A percentile compares a stretch with the other conserved stretches of the same genome.
Evolutionary conservation across 208 protist genomes (phyloP).

Genomic region (Crithidia mellificae): DNA sequence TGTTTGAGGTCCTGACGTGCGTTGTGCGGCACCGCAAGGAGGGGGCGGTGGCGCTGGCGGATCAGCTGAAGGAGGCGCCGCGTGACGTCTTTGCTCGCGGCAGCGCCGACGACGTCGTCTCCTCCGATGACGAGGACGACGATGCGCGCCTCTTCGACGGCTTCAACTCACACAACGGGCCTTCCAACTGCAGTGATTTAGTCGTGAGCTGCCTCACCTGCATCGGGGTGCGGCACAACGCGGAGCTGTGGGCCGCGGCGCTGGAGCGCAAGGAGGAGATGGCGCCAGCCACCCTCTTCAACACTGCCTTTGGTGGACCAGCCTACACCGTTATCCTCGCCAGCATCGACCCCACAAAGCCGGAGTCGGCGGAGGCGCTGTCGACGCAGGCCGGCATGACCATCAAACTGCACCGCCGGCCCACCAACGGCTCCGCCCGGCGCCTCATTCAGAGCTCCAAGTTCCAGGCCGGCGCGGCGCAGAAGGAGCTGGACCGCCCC

Average conservation of each 20-base stretch:
- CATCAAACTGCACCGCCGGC: conserved; percentile 20
- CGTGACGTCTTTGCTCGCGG: conserved; percentile 8
- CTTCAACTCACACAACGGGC: conserved; percentile 27
- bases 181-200: conserved; percentile 18
- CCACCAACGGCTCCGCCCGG: conserved; percentile 33
- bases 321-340: conserved; percentile 32
- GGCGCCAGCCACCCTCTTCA: conserved; percentile 14
- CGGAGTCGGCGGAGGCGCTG: conserved; percentile 16
- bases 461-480: conserved; percentile 10
- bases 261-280: conserved; percentile 15
- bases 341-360: conserved; percentile 29
- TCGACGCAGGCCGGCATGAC: conserved; percentile 24
- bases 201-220: conserved; percentile 30
- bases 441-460: conserved; percentile 19
- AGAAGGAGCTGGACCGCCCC: conserved; percentile 7
- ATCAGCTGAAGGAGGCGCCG: conserved; percentile 16
- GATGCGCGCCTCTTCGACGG: conserved; percentile 1
- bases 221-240: conserved; percentile 24
- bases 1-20: conserved; percentile 40
- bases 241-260: conserved; percentile 17
- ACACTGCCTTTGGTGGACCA: conserved; percentile 27
- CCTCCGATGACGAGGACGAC: conserved; percentile 35
- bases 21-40: conserved; percentile 38
- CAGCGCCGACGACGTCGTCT: background rate
- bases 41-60: conserved; percentile 23